Evolutionary conservation across 148 eudicot species (phyloP).

Genomic region (Selenicereus undatus): DNA sequence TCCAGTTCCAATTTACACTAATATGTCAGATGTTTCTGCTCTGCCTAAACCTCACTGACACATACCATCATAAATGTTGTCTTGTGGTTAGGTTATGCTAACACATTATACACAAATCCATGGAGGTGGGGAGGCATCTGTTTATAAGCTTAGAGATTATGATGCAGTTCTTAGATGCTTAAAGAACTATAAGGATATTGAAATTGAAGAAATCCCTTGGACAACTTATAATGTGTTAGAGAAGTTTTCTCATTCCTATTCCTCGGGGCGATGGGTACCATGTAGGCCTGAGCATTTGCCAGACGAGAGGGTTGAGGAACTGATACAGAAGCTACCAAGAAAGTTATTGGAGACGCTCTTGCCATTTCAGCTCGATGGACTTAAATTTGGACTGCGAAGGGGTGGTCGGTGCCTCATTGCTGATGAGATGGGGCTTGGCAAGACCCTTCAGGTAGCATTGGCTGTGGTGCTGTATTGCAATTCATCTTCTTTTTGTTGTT

Average conservation of each 20-base stretch:
- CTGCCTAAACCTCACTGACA: not conserved
- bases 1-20: not conserved
- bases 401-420: slow-evolving; percentile 98
- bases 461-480: not conserved
- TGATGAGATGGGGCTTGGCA: slow-evolving; percentile 99
- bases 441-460: slow-evolving; percentile 83
- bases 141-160: slow-evolving; percentile 70
- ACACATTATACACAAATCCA: slow-evolving; percentile 77
- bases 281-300: slow-evolving; percentile 93
- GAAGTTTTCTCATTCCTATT: slow-evolving; percentile 58
- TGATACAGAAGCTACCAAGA: slow-evolving; percentile 60
- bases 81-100: slow-evolving; percentile 44
- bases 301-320: slow-evolving; percentile 76
- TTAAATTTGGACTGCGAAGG: slow-evolving; percentile 78
- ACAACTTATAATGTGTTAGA: slow-evolving; percentile 70
- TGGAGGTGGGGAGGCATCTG: slow-evolving; percentile 77
- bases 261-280: slow-evolving; percentile 64
- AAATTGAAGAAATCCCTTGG: slow-evolving; percentile 89
- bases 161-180: slow-evolving; percentile 66
- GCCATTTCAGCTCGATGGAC: slow-evolving; percentile 89
- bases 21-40: not conserved
- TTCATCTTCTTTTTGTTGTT: not conserved
- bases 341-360: slow-evolving; percentile 50
- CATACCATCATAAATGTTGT: not conserved
- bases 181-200: slow-evolving; percentile 58